A percentile compares a stretch with the other conserved stretches of the same genome.
phyloP scores from a whole-genome alignment of 192 early-diverging fungal species.

The Coemansia sp. region DNA sequence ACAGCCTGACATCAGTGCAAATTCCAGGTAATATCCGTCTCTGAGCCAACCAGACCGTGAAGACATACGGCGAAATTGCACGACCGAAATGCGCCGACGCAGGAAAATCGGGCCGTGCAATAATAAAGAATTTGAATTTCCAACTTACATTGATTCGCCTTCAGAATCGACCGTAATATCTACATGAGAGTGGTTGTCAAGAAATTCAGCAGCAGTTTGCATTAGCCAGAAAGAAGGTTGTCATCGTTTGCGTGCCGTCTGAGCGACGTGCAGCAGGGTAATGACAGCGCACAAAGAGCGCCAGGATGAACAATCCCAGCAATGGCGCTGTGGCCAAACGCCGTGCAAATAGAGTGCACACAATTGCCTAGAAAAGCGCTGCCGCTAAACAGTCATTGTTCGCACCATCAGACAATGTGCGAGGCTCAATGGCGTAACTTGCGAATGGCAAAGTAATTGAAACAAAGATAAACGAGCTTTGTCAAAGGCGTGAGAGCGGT shows the following conservation, averaged over 20 bases:
- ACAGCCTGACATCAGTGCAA: slow-evolving; percentile 7
- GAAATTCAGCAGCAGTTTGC: neutral
- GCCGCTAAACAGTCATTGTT: neutral
- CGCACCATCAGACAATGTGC: neutral
- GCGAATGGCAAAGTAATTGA: neutral
- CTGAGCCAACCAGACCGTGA: neutral
- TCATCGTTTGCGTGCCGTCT: neutral
- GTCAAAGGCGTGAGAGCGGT: neutral
- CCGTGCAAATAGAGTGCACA: neutral
- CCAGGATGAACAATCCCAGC: neutral
- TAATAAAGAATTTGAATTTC: neutral
- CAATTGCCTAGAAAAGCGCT: neutral
- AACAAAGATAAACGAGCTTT: slow-evolving; percentile 6
- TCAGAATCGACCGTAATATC: slow-evolving; percentile 64
- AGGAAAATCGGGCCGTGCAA: neutral
- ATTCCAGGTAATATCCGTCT: slow-evolving; percentile 1
- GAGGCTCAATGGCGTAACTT: neutral
- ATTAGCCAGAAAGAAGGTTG: neutral
- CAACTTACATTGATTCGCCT: slow-evolving; percentile 69
- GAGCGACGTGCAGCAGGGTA: neutral
- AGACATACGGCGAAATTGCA: neutral
- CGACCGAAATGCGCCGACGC: neutral
- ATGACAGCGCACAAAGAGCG: slow-evolving; percentile 3
- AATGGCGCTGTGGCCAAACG: neutral
- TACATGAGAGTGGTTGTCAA: slow-evolving; percentile 21